phyloP scores from a whole-genome alignment of 257 asterid species.

The Nicotiana attenuata region DNA sequence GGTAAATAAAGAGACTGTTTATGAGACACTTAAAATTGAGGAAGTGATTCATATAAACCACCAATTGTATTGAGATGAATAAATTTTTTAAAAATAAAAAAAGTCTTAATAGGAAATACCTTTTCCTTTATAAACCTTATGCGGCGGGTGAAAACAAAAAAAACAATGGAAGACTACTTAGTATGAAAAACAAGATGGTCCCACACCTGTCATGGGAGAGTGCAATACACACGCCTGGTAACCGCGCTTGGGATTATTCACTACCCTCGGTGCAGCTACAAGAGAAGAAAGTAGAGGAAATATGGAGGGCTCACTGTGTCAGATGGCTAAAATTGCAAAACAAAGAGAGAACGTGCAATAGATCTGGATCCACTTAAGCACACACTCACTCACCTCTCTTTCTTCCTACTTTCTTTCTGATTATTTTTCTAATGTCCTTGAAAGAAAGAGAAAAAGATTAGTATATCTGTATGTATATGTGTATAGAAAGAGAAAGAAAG shows the following conservation, averaged over 20 bases:
- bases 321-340: background rate
- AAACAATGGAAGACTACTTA: background rate
- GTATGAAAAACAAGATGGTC: background rate
- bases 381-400: background rate
- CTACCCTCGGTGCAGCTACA: background rate
- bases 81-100: too few species aligned
- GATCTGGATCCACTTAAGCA: conserved; percentile 18
- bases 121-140: too few species aligned
- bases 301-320: background rate
- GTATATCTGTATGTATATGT: background rate
- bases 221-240: background rate
- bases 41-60: too few species aligned
- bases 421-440: background rate
- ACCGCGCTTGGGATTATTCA: background rate
- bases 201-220: background rate
- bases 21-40: too few species aligned
- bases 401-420: background rate
- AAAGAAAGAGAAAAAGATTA: background rate
- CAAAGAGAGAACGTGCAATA: conserved; percentile 12
- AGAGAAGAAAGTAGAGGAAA: background rate
- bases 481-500: background rate
- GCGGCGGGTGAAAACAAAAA: too few species aligned
- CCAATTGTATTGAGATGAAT: too few species aligned
- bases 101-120: too few species aligned
- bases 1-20: too few species aligned